Percentiles rank a stretch among this genome's conserved stretches.
Conservation (phyloP, 768 basidiomycete species). For the Flagelloscypha sp. region DNA sequence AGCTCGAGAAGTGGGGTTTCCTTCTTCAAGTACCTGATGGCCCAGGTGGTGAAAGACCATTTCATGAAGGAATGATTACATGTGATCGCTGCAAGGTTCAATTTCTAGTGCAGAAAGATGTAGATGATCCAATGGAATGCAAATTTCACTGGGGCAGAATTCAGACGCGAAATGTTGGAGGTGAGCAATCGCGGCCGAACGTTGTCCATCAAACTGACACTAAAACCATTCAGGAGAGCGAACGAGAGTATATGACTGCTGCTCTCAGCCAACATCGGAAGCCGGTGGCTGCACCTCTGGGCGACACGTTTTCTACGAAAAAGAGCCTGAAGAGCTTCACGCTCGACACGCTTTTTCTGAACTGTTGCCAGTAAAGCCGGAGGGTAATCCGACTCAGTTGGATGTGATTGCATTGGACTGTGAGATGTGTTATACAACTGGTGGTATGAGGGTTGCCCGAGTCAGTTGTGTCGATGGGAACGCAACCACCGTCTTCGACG, state of each 20-base stretch:
- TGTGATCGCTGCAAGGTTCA: constrained; percentile 76
- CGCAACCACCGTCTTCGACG: constrained; percentile 72
- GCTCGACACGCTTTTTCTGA: constrained; percentile 65
- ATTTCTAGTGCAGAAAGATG: constrained; percentile 56
- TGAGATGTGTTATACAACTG: constrained; percentile 94
- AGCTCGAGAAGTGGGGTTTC: constrained; percentile 64
- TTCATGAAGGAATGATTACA: constrained; percentile 48
- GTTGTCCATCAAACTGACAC: background rate
- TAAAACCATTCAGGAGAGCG: constrained; percentile 46
- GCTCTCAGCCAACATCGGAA: constrained; percentile 50
- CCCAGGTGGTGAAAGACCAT: constrained; percentile 55
- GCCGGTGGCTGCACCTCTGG: constrained; percentile 68
- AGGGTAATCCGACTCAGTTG: constrained; percentile 30
- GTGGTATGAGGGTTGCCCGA: constrained; percentile 84
- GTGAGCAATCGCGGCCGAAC: constrained; percentile 27
- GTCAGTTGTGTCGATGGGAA: constrained; percentile 80
- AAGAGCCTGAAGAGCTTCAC: constrained; percentile 56
- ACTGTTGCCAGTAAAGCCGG: constrained; percentile 20
- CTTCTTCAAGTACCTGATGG: constrained; percentile 59
- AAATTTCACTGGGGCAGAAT: constrained; percentile 78
- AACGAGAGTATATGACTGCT: constrained; percentile 69
- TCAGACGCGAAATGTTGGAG: constrained; percentile 53
- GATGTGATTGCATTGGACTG: constrained; percentile 90
- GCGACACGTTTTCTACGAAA: constrained; percentile 88
- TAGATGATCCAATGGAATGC: constrained; percentile 55